Conservation (phyloP, 2,329 filamentous ascomycete genomes). For the Paraconiothyrium brasiliense region DNA sequence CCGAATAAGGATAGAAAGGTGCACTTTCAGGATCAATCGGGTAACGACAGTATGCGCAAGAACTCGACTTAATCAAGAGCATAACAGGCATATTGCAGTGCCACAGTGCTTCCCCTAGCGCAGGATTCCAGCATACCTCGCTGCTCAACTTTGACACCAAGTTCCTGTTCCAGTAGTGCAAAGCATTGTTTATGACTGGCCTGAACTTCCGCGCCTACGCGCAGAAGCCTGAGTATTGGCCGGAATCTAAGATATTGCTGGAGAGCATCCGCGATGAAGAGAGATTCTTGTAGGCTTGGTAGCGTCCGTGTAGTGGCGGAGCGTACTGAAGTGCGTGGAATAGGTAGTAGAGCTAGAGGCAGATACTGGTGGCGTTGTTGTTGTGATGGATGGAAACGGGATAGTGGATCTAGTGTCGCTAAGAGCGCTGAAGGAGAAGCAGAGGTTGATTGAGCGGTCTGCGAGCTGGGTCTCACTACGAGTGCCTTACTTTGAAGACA, state of each 20-base stretch:
- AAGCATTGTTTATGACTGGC: neutral
- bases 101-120: too few species aligned
- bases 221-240: neutral
- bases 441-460: neutral
- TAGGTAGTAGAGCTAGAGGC: neutral
- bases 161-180: neutral
- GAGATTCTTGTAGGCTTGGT: neutral
- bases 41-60: neutral
- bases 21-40: neutral
- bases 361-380: neutral
- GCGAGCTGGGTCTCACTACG: neutral
- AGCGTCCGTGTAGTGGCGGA: neutral
- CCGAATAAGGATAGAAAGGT: neutral
- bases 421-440: neutral
- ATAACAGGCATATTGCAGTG: too few species aligned
- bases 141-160: neutral
- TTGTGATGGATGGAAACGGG: neutral
- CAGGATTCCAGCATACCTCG: neutral
- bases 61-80: neutral
- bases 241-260: neutral
- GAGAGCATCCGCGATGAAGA: neutral
- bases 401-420: neutral
- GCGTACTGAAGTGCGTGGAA: neutral
- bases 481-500: neutral
- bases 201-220: neutral